phyloP scores from a whole-genome alignment of 176 grass and related monocot species.

The Ananas comosus region DNA sequence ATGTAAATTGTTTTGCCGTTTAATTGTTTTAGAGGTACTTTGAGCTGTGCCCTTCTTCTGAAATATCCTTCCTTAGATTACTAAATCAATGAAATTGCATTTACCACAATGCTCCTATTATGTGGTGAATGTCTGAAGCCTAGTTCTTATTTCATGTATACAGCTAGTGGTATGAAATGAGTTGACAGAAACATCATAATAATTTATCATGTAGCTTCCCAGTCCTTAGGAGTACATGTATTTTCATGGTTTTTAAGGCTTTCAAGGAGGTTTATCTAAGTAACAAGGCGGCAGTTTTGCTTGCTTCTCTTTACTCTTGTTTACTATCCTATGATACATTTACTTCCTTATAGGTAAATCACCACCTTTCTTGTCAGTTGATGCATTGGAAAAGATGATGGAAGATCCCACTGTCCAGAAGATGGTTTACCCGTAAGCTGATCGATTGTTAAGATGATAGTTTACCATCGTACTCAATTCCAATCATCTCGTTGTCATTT shows the following conservation, averaged over 20 bases:
- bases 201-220: too few species aligned
- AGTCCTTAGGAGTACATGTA: too few species aligned
- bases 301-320: not conserved
- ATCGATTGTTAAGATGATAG: not conserved
- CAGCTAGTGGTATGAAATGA: too few species aligned
- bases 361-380: constrained; percentile 61
- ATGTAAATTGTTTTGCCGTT: not conserved
- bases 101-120: too few species aligned
- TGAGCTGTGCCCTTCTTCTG: not conserved
- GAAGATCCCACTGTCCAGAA: constrained; percentile 95
- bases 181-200: too few species aligned
- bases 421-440: constrained; percentile 96
- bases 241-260: too few species aligned
- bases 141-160: too few species aligned
- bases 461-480: not conserved
- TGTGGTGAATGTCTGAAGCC: too few species aligned
- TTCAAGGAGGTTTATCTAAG: not conserved
- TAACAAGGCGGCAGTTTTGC: not conserved
- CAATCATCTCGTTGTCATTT: constrained; percentile 1
- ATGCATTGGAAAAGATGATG: constrained; percentile 98
- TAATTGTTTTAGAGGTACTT: not conserved
- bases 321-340: not conserved
- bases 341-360: constrained; percentile 37
- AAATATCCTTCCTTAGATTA: not conserved
- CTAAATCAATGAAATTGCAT: too few species aligned